phyloP scores from a whole-genome alignment of 495 filamentous ascomycete species.

The Annulohypoxylon maeteangense region DNA sequence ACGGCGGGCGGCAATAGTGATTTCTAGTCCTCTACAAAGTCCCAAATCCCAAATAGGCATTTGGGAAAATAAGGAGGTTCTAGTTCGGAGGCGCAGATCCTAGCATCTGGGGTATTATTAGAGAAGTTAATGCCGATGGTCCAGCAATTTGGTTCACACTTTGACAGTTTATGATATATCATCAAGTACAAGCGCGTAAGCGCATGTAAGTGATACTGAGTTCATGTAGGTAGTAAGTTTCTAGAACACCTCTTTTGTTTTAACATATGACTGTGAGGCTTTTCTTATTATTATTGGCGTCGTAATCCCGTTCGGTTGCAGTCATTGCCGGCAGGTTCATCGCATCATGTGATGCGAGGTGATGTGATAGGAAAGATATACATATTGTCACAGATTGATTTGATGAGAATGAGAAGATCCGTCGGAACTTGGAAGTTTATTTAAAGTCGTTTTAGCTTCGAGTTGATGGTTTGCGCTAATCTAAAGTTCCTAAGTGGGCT shows the following conservation, averaged over 20 bases:
- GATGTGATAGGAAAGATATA: background rate
- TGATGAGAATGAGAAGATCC: background rate
- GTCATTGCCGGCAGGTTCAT: constrained; percentile 28
- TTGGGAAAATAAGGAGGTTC: background rate
- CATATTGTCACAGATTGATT: background rate
- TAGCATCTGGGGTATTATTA: constrained; percentile 23
- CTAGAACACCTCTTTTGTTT: constrained; percentile 32
- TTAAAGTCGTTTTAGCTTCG: constrained; percentile 24
- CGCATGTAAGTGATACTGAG: background rate
- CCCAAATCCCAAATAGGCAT: background rate
- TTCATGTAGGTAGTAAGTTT: constrained; percentile 17
- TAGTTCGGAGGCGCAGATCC: constrained; percentile 34
- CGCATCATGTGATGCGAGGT: constrained; percentile 39
- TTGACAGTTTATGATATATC: constrained; percentile 35
- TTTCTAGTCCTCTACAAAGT: background rate
- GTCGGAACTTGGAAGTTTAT: background rate
- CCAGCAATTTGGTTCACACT: constrained; percentile 29
- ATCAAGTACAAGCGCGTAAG: constrained; percentile 2
- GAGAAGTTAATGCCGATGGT: constrained; percentile 6
- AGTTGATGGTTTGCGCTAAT: constrained; percentile 13
- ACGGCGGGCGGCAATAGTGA: constrained; percentile 16
- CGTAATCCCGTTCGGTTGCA: constrained; percentile 16
- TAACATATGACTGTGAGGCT: constrained; percentile 4
- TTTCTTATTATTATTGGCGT: constrained; percentile 20
- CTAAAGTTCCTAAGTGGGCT: constrained; percentile 3